phyloP scores from a whole-genome alignment of 305 asterid species.

The Stenogyne calaminthoides region DNA sequence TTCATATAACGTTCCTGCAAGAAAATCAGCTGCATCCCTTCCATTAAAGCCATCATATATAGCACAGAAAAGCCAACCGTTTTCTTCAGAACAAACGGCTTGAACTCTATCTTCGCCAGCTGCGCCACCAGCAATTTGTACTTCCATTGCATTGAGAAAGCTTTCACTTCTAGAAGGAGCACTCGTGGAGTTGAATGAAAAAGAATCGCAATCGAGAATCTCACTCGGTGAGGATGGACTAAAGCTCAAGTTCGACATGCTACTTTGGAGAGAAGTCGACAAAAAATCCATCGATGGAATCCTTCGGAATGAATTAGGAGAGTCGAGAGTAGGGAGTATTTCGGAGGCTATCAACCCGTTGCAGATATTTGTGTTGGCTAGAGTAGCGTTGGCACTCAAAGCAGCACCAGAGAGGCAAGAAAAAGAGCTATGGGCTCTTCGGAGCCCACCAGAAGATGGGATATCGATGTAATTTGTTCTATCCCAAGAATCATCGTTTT shows the following conservation, averaged over 20 bases:
- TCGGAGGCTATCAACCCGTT: conserved; percentile 87
- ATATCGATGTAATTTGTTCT: conserved; percentile 58
- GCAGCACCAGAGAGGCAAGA: conserved; percentile 96
- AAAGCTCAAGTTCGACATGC: conserved; percentile 69
- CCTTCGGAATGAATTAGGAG: conserved; percentile 83
- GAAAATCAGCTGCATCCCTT: conserved; percentile 95
- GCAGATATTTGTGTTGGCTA: conserved; percentile 94
- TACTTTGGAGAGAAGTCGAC: conserved; percentile 75
- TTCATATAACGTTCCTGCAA: conserved; percentile 84
- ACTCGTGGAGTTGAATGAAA: conserved; percentile 53
- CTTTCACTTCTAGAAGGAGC: conserved; percentile 61
- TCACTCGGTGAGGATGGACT: conserved; percentile 79
- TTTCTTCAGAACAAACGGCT: conserved; percentile 90
- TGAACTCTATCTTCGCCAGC: conserved; percentile 98
- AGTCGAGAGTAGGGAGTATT: conserved; percentile 78
- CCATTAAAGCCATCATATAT: conserved; percentile 96
- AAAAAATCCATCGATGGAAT: conserved; percentile 79
- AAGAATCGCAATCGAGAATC: conserved; percentile 50
- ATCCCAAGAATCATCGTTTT: conserved; percentile 41
- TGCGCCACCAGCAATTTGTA: conserved; percentile 95
- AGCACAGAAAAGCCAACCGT: conserved; percentile 86
- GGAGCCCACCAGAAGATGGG: conserved; percentile 53
- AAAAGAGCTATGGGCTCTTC: conserved; percentile 67
- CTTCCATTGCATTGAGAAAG: conserved; percentile 61
- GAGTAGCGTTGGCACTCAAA: conserved; percentile 81